Evolutionary conservation across 1,139 yeast genomes (phyloP).

Genomic region (Nakaseomyces uthaithaninus): DNA sequence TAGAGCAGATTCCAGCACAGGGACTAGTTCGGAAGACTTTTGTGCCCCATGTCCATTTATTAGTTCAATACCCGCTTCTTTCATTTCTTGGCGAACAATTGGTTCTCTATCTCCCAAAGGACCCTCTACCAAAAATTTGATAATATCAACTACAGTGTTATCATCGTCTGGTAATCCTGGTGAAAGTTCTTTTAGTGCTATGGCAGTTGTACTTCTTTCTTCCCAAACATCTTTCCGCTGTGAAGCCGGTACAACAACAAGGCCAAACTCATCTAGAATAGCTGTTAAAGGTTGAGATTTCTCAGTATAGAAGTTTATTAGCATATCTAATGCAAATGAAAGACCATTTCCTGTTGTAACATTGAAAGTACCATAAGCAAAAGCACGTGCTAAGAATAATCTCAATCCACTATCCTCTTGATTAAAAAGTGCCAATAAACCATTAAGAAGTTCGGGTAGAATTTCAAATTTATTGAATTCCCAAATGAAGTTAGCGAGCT

Average conservation of each 20-base stretch:
- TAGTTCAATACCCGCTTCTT: slow-evolving; percentile 78
- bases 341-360: neutral
- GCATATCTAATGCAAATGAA: slow-evolving; percentile 30
- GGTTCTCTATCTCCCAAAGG: slow-evolving; percentile 70
- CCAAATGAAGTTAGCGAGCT: slow-evolving; percentile 78
- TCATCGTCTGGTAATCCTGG: slow-evolving; percentile 36
- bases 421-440: slow-evolving; percentile 45
- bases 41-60: slow-evolving; percentile 57
- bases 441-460: slow-evolving; percentile 37
- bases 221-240: slow-evolving; percentile 75
- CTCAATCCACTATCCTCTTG: slow-evolving; percentile 56
- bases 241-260: slow-evolving; percentile 54
- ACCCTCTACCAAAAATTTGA: slow-evolving; percentile 51
- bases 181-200: slow-evolving; percentile 53
- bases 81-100: slow-evolving; percentile 71
- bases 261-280: slow-evolving; percentile 67
- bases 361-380: slow-evolving; percentile 38
- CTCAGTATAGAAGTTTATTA: slow-evolving; percentile 49
- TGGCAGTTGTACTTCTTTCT: slow-evolving; percentile 71
- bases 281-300: slow-evolving; percentile 74
- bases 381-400: slow-evolving; percentile 55
- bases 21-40: slow-evolving; percentile 62
- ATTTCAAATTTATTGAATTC: slow-evolving; percentile 56
- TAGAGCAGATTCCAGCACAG: slow-evolving; percentile 58
- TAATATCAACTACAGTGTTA: slow-evolving; percentile 41